phyloP scores from a whole-genome alignment of 2,329 filamentous ascomycete genomes.

The Plenodomus lindquistii region DNA sequence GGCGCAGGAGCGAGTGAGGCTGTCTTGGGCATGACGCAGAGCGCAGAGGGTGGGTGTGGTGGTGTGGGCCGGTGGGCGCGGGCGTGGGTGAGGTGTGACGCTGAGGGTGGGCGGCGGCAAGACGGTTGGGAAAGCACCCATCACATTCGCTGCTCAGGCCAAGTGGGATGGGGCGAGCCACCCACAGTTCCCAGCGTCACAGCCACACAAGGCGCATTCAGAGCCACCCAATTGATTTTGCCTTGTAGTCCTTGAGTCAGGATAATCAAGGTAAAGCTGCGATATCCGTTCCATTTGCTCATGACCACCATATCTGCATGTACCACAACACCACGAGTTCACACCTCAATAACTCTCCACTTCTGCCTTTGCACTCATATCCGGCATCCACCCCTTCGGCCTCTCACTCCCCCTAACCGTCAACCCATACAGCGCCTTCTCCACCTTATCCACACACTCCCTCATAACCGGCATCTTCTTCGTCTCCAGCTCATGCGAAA shows the following conservation, averaged over 20 bases:
- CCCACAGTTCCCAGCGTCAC: constrained; percentile 2
- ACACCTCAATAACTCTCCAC: constrained; percentile 46
- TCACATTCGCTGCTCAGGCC: constrained; percentile 19
- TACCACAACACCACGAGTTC: neutral
- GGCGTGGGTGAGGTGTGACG: neutral
- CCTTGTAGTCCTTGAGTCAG: neutral
- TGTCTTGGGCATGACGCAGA: constrained; percentile 25
- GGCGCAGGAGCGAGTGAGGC: constrained; percentile 23
- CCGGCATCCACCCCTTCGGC: constrained; percentile 90
- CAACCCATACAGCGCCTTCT: constrained; percentile 85
- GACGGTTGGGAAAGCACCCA: constrained; percentile 12
- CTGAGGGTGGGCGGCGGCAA: constrained; percentile 18
- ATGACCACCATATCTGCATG: no score
- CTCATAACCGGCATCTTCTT: constrained; percentile 88
- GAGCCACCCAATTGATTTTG: neutral
- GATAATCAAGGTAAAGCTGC: no score
- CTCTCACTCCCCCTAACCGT: constrained; percentile 85
- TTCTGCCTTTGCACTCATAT: constrained; percentile 57
- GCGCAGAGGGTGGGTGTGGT: constrained; percentile 13
- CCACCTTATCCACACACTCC: constrained; percentile 89
- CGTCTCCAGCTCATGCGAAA: constrained; percentile 63
- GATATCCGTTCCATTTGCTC: no score
- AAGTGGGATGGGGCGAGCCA: constrained; percentile 8
- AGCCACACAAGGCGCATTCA: constrained; percentile 12
- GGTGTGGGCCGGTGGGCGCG: neutral